Base-by-base conservation (phyloP, 257 asterid genomes). In the Nicotiana tabacum region DNA sequence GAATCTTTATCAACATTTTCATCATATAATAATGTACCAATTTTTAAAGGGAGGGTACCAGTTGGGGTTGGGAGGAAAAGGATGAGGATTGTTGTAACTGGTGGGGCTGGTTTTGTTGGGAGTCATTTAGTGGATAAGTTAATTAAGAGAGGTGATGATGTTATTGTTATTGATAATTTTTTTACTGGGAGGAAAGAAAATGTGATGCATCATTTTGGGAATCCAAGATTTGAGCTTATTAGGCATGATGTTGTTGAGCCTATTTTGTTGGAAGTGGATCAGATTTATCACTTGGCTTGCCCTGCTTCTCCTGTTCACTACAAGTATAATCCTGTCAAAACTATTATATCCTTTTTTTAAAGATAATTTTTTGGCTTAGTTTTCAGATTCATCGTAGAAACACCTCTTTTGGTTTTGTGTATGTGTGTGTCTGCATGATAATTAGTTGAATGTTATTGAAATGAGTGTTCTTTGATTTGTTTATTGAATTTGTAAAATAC, bases 261-360 rank as follows among this genome's bases (percentile, higher is more conserved):
- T 18, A 87, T 87, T 69, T 65, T 87, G 80, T 62, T 87, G 85
- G 90, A 87, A 85, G 88, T 87, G 16, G 90, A 87, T 87, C 90
- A 85, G 85, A 87, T 87, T 82, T 87, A 87, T 32, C 48, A 43
- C 48, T 43, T 43, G 51, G 51, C 51, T 43, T 43, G 51, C 51
- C 51, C 51, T 43, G 51, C 90, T 77, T 85, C 89, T 30, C 89
- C 89, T 17, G 87, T 87, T 16, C 87, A 87, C 74, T 87, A 87
- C 80, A 87, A 87, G 89, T 87, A 78, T 64, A 87, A 87, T 51
- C 89, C 89, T 9, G 87, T 87, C 83, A 87, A 87, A 66, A 87
- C 89, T n/a, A 87, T 87, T 84, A 84, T 84, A 84, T 84, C 89
- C 89, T 84, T 82, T n/a, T 51, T 24, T 27, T 57, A 17, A 30